Conservation (phyloP, 1,284 basidiomycete species). For the Melanopsichium pennsylvanicum region DNA sequence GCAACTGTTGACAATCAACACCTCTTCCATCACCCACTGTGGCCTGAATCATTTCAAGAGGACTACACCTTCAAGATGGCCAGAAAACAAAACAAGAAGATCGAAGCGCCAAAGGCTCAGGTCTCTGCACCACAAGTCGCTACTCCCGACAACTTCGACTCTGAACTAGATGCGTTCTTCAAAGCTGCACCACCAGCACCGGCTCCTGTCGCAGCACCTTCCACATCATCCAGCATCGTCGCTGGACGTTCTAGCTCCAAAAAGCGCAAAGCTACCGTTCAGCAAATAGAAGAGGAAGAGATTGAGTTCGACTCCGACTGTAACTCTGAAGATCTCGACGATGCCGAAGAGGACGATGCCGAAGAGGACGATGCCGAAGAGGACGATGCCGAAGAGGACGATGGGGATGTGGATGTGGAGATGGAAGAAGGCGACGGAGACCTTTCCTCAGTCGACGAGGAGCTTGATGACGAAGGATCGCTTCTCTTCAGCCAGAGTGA, state of each 20-base stretch:
- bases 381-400: constrained; percentile 8
- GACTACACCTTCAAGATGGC: constrained; percentile 18
- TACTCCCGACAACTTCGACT: constrained; percentile 40
- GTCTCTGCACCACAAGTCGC: not conserved
- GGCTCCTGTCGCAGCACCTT: not conserved
- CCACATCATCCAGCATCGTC: not conserved
- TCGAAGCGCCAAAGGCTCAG: not conserved
- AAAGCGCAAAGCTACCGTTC: constrained; percentile 29
- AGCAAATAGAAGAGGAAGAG: constrained; percentile 1
- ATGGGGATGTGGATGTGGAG: constrained; percentile 30
- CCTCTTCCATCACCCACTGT: not conserved
- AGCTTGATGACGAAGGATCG: constrained; percentile 35
- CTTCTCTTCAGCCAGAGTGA: constrained; percentile 30
- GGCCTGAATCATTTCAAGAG: not conserved
- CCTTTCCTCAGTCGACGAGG: constrained; percentile 28
- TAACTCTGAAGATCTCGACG: no score
- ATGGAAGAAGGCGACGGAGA: constrained; percentile 40
- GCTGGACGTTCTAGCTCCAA: constrained; percentile 21
- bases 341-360: constrained; percentile 1
- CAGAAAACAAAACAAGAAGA: constrained; percentile 18
- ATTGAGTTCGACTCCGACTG: constrained; percentile 7
- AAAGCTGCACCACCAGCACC: constrained; percentile 27
- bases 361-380: constrained; percentile 10
- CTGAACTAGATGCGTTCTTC: constrained; percentile 62
- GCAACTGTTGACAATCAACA: no score